Percentiles rank a stretch among this genome's conserved stretches.
These are phyloP conservation scores for Aspergillus neoniger DNA, from an alignment of 2,329 filamentous ascomycete species.

Conservation along the genomic window DNA sequence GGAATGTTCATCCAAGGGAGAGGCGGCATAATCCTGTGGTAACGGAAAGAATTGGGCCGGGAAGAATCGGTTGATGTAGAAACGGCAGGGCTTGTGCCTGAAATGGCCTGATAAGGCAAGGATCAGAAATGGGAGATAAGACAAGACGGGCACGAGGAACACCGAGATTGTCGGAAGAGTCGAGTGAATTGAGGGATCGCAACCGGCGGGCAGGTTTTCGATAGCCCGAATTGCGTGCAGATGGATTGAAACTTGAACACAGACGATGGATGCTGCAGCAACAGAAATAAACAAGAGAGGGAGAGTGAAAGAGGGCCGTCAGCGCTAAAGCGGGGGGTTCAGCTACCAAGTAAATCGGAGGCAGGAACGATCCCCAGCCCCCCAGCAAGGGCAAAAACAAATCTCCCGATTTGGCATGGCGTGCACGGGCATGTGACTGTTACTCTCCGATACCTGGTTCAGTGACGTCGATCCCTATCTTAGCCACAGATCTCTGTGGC, in stretches of 20 bases:
- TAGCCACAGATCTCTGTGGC: slow-evolving; percentile 15
- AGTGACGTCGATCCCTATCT: slow-evolving; percentile 25
- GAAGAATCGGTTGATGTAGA: slow-evolving; percentile 28
- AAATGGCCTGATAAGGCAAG: background rate
- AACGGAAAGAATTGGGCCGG: slow-evolving; percentile 20
- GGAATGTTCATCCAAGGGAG: slow-evolving; percentile 31
- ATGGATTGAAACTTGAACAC: background rate
- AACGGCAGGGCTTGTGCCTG: slow-evolving; percentile 18
- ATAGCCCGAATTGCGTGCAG: background rate
- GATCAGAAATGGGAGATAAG: background rate
- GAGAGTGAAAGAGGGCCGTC: slow-evolving; percentile 6
- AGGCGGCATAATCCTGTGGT: slow-evolving; percentile 23
- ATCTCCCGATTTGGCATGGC: slow-evolving; percentile 42
- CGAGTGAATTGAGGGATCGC: background rate
- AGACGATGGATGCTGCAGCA: slow-evolving; percentile 4
- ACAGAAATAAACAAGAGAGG: slow-evolving; percentile 1
- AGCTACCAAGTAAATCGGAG: slow-evolving; percentile 18
- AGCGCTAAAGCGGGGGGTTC: slow-evolving; percentile 9
- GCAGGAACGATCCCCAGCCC: slow-evolving; percentile 25
- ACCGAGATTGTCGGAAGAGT: background rate
- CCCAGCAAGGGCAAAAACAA: slow-evolving; percentile 37
- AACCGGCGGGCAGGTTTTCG: background rate
- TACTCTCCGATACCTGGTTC: slow-evolving; percentile 17
- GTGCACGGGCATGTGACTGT: slow-evolving; percentile 29
- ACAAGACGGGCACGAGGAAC: background rate